Percentiles rank a stretch among this genome's conserved stretches.
phyloP scores from a whole-genome alignment of 345 rosid genomes.

The Melastoma malabathricum region DNA sequence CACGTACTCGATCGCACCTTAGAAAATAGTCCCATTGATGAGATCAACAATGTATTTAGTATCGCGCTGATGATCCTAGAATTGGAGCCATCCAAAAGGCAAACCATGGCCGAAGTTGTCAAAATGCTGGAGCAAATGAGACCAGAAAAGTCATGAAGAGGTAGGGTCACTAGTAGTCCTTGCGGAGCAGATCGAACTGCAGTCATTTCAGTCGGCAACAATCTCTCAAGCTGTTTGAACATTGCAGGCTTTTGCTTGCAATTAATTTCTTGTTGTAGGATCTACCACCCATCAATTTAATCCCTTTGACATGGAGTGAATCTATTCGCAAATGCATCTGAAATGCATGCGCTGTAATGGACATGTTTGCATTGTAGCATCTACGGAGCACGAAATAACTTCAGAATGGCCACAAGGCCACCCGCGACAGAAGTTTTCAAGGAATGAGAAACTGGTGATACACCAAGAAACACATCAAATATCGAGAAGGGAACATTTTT shows the following conservation, averaged over 20 bases:
- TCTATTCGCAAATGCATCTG: no score
- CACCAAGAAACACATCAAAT: slow-evolving; percentile 70
- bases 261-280: background rate
- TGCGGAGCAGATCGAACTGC: no score
- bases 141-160: slow-evolving; percentile 14
- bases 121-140: slow-evolving; percentile 57
- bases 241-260: no score
- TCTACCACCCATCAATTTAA: background rate
- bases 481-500: slow-evolving; percentile 41
- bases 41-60: slow-evolving; percentile 38
- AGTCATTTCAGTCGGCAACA: no score
- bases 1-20: slow-evolving; percentile 46
- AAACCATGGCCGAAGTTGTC: slow-evolving; percentile 75
- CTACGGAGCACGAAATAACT: slow-evolving; percentile 8
- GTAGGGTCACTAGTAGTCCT: background rate
- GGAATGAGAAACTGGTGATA: slow-evolving; percentile 69
- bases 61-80: slow-evolving; percentile 72
- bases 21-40: slow-evolving; percentile 35
- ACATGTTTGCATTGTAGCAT: no score
- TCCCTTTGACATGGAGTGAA: background rate
- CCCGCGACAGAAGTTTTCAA: slow-evolving; percentile 48
- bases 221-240: no score
- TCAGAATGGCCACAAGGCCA: slow-evolving; percentile 33
- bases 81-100: slow-evolving; percentile 64
- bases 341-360: no score